Base-by-base conservation (phyloP, 1,284 basidiomycete species). In the Caloboletus firmus region DNA sequence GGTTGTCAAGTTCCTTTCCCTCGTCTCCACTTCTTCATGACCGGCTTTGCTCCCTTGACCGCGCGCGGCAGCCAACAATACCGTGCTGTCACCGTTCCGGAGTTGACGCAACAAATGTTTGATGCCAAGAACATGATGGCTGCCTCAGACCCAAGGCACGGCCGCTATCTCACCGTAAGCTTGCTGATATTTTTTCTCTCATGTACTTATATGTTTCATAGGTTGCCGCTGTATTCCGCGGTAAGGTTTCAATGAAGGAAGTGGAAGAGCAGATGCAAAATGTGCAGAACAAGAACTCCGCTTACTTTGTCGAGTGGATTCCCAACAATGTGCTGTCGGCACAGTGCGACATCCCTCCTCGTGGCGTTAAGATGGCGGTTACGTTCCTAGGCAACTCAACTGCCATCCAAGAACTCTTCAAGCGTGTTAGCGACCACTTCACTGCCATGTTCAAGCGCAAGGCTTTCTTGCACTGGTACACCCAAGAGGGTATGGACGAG, bases 121-220 rank as follows among this genome's bases (percentile, higher is more conserved):
- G 95, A 97, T 69, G 91, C 93, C 45, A 95, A 95, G 84, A 96
- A 97, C 86, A 95, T 95, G 93, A 95, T 95, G 93, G 93, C 93
- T 66, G 95, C 95, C 31, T 93, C 90, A 28, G 95, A 98, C 76
- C 93, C 93, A 51, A 82, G 94, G 70, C 91, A 97, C 68, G 96
- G 97, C 64, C 92, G 93, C 62, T 95, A 95, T 78, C 85, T 95
- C 58, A 95, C 93, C 18, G 92, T 89, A 61, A 63, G 81, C 65
- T 54, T 46, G 20, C 10, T 4, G 9, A 31, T 44, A 34, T 34
- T 36, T 39, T 20, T 8, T n/a, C 2, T 18, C 5, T 17, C 10
- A 18, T 28, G 2, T 9, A 2, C 37, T 66, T 11, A 56, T 36
- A 11, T 28, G 54, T 35, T 34, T 56, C 41, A 72, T 73, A 93